Conservation (phyloP, 164 flowering plant species). For the Akebia trifoliata region DNA sequence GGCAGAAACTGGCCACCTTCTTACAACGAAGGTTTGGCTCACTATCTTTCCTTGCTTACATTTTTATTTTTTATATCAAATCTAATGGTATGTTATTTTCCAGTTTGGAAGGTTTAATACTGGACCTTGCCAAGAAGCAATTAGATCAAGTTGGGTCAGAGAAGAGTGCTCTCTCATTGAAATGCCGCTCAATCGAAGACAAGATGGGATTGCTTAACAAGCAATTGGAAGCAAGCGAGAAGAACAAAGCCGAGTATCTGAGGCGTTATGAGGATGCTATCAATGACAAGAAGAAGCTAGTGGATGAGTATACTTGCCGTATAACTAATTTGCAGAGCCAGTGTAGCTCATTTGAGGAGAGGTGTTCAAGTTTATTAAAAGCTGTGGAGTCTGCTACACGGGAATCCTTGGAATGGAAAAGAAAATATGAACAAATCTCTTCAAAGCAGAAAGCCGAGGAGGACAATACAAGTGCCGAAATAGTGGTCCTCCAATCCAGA, state of each 20-base stretch:
- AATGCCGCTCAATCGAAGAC: slow-evolving; percentile 85
- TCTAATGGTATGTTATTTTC: slow-evolving; percentile 8
- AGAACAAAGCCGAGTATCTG: slow-evolving; percentile 65
- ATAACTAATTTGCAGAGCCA: slow-evolving; percentile 62
- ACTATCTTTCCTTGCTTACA: background rate
- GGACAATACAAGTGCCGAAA: slow-evolving; percentile 63
- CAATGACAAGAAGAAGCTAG: slow-evolving; percentile 71
- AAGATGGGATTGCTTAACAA: slow-evolving; percentile 57
- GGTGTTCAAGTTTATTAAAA: slow-evolving; percentile 51
- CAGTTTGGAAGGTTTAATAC: slow-evolving; percentile 90
- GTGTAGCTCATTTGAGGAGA: slow-evolving; percentile 68
- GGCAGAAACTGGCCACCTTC: slow-evolving; percentile 70
- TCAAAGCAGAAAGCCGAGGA: slow-evolving; percentile 64
- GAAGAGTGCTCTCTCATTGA: slow-evolving; percentile 65
- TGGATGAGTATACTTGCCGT: slow-evolving; percentile 68
- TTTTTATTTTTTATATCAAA: too few species aligned
- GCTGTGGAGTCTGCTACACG: slow-evolving; percentile 50
- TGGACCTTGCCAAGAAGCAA: slow-evolving; percentile 68
- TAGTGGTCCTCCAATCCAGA: slow-evolving; percentile 62
- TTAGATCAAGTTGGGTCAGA: slow-evolving; percentile 69
- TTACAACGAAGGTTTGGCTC: slow-evolving; percentile 70
- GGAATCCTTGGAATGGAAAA: slow-evolving; percentile 81
- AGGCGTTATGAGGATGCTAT: slow-evolving; percentile 87
- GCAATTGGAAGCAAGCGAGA: slow-evolving; percentile 83
- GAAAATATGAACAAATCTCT: slow-evolving; percentile 65